A percentile compares a stretch with the other conserved stretches of the same genome.
Conservation (phyloP, 345 rosid species). For the Brassica nigra region DNA sequence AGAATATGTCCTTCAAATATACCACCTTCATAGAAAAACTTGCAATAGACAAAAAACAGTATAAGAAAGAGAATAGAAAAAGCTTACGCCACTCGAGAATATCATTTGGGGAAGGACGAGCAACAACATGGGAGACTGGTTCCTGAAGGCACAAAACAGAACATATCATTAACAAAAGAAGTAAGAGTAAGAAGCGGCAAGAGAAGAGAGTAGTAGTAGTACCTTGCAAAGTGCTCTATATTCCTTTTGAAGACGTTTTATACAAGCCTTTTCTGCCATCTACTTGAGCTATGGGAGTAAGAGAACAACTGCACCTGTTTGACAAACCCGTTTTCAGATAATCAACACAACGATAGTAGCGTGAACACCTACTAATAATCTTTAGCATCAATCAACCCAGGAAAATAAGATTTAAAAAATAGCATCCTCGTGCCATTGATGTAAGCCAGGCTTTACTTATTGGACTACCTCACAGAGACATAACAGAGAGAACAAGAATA, state of each 20-base stretch:
- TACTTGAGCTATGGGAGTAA: neutral
- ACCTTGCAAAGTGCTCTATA: conserved; percentile 96
- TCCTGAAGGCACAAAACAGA: conserved; percentile 59
- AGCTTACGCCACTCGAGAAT: conserved; percentile 98
- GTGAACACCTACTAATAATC: no score
- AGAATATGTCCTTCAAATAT: neutral
- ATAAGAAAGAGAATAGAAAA: conserved; percentile 19
- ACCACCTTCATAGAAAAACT: neutral
- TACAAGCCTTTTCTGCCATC: conserved; percentile 94
- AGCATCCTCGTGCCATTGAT: neutral
- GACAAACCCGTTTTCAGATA: neutral
- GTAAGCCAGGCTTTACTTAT: no score
- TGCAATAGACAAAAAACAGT: conserved; percentile 9
- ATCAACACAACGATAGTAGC: neutral
- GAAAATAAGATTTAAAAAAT: neutral
- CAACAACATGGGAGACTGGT: conserved; percentile 89
- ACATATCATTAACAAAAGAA: conserved; percentile 9
- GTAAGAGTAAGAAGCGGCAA: neutral
- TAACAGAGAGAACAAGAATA: neutral
- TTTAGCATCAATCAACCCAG: no score
- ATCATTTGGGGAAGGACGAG: conserved; percentile 88
- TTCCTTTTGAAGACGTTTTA: conserved; percentile 95
- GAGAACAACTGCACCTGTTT: neutral
- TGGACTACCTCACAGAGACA: no score
- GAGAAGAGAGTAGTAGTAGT: neutral